A percentile compares a stretch with the other conserved stretches of the same genome.
phyloP scores from a whole-genome alignment of 108 stramenopile species.

The Skeletonema grethae region DNA sequence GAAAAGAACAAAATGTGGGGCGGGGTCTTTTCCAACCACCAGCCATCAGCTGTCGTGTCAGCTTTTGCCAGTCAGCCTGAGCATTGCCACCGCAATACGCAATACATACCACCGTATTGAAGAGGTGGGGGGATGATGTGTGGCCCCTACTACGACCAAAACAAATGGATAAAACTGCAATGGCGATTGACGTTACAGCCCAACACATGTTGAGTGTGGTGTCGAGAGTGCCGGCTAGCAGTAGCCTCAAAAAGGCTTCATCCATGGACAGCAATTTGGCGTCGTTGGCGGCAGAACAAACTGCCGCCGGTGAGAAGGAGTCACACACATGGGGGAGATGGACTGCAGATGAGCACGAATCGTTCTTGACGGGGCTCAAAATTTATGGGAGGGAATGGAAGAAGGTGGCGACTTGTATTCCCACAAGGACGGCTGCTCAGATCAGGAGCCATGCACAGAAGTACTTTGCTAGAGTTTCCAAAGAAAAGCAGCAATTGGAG shows the following conservation, averaged over 20 bases:
- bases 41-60: background rate
- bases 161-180: background rate
- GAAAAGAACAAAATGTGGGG: no score
- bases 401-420: constrained; percentile 82
- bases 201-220: background rate
- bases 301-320: background rate
- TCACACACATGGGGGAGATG: constrained; percentile 53
- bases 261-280: background rate
- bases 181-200: background rate
- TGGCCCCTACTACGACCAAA: background rate
- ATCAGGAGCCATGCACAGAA: constrained; percentile 98
- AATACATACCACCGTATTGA: no score
- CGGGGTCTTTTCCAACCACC: no score
- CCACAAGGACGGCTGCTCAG: constrained; percentile 93
- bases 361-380: constrained; percentile 87
- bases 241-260: background rate
- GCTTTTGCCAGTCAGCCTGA: no score
- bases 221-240: background rate
- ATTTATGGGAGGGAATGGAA: constrained; percentile 93
- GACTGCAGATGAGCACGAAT: constrained; percentile 89
- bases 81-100: background rate
- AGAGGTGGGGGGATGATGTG: background rate
- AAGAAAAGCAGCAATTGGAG: constrained; percentile 21
- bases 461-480: constrained; percentile 89
- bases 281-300: background rate